Evolutionary conservation across 78 protist species (phyloP).

Genomic region (Dictyostelium intermedium): DNA sequence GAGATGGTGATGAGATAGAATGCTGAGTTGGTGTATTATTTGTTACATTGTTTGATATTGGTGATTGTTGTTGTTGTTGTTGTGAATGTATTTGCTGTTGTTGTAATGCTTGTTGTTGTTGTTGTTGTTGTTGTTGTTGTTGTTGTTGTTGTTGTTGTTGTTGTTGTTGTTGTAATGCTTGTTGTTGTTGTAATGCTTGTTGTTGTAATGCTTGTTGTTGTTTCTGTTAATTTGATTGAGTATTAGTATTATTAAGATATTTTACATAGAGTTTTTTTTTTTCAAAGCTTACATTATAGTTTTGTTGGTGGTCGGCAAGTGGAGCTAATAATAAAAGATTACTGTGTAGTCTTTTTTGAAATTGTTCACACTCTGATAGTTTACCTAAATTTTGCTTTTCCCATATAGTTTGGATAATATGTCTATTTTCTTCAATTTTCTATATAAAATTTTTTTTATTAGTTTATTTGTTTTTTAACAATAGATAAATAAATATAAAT

Average conservation of each 20-base stretch:
- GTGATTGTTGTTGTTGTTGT: not conserved
- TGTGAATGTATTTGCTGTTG: not conserved
- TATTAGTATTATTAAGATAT: no score
- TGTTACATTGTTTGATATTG: not conserved
- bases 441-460: not conserved
- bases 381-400: slow-evolving; percentile 16
- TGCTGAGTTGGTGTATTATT: not conserved
- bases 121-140: not conserved
- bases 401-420: not conserved
- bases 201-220: not conserved
- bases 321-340: not conserved
- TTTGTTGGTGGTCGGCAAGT: not conserved
- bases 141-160: not conserved
- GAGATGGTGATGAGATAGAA: not conserved
- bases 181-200: no score
- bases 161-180: no score
- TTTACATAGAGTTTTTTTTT: no score
- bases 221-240: not conserved
- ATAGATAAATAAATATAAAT: not conserved
- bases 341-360: not conserved
- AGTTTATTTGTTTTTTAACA: not conserved
- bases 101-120: not conserved
- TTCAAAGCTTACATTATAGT: not conserved
- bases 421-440: slow-evolving; percentile 4
- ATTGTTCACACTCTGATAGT: not conserved